A percentile compares a stretch with the other conserved stretches of the same genome.
Evolutionary conservation across 257 asterid species (phyloP).

Genomic region (Solanum lignicaule): DNA sequence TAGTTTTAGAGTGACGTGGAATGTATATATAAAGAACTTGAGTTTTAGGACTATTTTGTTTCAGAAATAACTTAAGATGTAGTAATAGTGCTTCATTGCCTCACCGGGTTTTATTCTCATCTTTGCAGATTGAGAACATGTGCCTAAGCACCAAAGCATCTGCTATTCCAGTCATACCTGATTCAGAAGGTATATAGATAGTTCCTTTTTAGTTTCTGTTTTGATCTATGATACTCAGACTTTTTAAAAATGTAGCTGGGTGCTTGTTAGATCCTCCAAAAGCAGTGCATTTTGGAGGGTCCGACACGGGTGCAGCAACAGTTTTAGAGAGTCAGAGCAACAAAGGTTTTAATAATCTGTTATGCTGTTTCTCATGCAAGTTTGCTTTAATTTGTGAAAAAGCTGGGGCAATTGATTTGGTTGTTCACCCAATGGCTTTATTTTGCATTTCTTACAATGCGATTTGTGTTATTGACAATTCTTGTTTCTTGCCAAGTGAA

Average conservation of each 20-base stretch:
- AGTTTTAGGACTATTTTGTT: not conserved
- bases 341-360: not conserved
- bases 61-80: not conserved
- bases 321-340: not conserved
- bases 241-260: not conserved
- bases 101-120: slow-evolving; percentile 3
- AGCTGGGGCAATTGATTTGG: not conserved
- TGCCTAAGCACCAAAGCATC: slow-evolving; percentile 77
- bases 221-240: not conserved
- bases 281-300: not conserved
- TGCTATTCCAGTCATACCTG: slow-evolving; percentile 86
- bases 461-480: not conserved
- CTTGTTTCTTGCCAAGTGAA: not conserved
- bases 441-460: not conserved
- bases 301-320: not conserved
- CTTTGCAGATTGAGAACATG: slow-evolving; percentile 78
- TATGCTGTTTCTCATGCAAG: not conserved
- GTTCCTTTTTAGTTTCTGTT: not conserved
- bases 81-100: not conserved
- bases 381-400: not conserved
- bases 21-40: not conserved
- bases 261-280: not conserved
- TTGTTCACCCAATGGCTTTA: not conserved
- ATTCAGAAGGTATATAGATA: slow-evolving; percentile 63
- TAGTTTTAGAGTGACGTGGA: not conserved